Conservation (phyloP, 345 rosid species). For the Citrus inodora region DNA sequence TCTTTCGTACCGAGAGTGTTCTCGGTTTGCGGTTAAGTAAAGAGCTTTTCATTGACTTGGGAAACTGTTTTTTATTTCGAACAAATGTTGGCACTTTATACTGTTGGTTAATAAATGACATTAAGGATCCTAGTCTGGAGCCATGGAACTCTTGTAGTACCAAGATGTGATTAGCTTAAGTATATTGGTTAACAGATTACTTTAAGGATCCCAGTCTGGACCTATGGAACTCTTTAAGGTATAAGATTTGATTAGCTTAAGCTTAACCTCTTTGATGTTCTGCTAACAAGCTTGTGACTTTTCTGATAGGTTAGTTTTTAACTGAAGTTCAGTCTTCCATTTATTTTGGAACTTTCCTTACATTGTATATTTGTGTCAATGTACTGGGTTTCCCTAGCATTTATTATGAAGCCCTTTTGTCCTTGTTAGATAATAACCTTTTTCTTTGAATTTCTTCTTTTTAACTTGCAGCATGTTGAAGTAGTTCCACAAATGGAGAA, state of each 20-base stretch:
- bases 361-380: not conserved
- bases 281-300: not conserved
- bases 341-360: not conserved
- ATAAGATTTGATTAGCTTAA: not conserved
- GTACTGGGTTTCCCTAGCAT: not conserved
- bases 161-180: not conserved
- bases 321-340: not conserved
- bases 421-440: not conserved
- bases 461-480: conserved; percentile 69
- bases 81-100: not conserved
- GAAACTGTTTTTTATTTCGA: not conserved
- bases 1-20: not conserved
- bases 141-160: not conserved
- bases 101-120: not conserved
- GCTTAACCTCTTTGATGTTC: not conserved
- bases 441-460: not conserved
- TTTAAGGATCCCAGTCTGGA: not conserved
- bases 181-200: not conserved
- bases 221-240: not conserved
- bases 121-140: not conserved
- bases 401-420: not conserved
- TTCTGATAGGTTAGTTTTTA: not conserved
- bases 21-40: not conserved
- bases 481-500: conserved; percentile 90
- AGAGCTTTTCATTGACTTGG: not conserved